Evolutionary conservation across 176 grass and related monocot species (phyloP).

Genomic region (Panicum miliaceum): DNA sequence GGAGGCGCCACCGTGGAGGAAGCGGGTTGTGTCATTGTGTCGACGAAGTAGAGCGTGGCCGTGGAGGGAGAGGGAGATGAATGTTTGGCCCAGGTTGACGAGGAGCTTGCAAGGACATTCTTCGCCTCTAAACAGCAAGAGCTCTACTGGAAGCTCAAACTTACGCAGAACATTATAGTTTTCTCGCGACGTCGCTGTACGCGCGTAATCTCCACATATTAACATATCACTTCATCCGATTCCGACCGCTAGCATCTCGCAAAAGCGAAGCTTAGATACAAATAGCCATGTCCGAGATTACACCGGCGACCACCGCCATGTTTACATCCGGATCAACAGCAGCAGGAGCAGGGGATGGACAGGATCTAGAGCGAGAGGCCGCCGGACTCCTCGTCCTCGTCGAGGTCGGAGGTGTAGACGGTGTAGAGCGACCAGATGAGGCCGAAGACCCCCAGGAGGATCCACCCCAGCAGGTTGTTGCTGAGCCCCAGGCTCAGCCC

Average conservation of each 20-base stretch:
- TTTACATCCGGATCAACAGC: conserved; percentile 8
- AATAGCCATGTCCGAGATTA: conserved; percentile 41
- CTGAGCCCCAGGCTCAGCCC: conserved; percentile 92
- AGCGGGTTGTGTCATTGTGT: too few relatives aligned
- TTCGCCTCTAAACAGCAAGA: neutral
- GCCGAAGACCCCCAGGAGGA: conserved; percentile 80
- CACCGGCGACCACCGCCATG: conserved; percentile 13
- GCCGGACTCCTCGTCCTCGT: conserved; percentile 96
- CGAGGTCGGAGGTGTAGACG: conserved; percentile 83
- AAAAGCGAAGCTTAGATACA: conserved; percentile 47
- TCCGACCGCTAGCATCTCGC: conserved; percentile 24
- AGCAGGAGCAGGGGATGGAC: neutral
- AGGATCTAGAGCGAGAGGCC: conserved; percentile 70
- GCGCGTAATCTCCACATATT: neutral
- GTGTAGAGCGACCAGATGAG: conserved; percentile 97
- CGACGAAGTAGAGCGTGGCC: neutral
- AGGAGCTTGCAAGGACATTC: neutral
- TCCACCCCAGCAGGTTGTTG: conserved; percentile 96
- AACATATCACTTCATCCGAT: conserved; percentile 13
- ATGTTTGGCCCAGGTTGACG: neutral
- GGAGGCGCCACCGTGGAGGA: too few relatives aligned
- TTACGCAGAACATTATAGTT: neutral
- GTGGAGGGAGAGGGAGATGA: neutral
- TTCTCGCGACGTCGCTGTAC: neutral
- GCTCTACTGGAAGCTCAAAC: neutral